Base-by-base conservation (phyloP, 805 yeast species). In the Lipomyces starkeyi region DNA sequence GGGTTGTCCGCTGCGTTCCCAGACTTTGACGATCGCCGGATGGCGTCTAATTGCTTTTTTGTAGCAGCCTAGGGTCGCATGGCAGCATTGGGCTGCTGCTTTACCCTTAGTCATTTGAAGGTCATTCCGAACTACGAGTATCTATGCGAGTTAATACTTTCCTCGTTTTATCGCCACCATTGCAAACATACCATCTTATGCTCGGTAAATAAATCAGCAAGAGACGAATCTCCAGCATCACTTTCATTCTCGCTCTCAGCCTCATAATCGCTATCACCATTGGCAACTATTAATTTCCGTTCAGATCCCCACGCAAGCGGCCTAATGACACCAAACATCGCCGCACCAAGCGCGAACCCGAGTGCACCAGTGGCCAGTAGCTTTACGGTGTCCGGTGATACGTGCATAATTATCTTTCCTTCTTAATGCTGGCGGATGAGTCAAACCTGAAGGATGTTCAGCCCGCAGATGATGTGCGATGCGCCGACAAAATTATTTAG, bases 31-130 rank as follows among this genome's bases (percentile, higher is more conserved):
- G 82, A 90, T 78, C 13, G 81, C 82, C 17, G 91, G 88, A 71
- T 91, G 88, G 70, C 86, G 84, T 3, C 83, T 81, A 5, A 83
- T 84, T 1, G 86, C 81, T 32, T 76, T 72, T 74, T 90, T 88
- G 79, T 91, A 95, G 73, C 95, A 87, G 0, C 95, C 93, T 43
- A 95, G 83, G 0, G 98, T 96, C n/a, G 99, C 99, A 80, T 95
- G 99, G 52, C 93, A 89, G 78, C 98, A 94, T 77, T 95, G 99
- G 5, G 99, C 99, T 3, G 98, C 98, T 2, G 91, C 89, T 77
- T 95, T 95, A 27, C 99, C 99, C 79, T 91, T 92, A 40, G 90
- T 87, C 98, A 95, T 95, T 56, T 87, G 88, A 69, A 95, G 81
- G 77, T 95, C 99, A 35, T 89, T 90, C 68, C 99, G 87, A 3